Evolutionary conservation across 2,329 filamentous ascomycete species (phyloP).

Genomic region (Exophiala dermatitidis): DNA sequence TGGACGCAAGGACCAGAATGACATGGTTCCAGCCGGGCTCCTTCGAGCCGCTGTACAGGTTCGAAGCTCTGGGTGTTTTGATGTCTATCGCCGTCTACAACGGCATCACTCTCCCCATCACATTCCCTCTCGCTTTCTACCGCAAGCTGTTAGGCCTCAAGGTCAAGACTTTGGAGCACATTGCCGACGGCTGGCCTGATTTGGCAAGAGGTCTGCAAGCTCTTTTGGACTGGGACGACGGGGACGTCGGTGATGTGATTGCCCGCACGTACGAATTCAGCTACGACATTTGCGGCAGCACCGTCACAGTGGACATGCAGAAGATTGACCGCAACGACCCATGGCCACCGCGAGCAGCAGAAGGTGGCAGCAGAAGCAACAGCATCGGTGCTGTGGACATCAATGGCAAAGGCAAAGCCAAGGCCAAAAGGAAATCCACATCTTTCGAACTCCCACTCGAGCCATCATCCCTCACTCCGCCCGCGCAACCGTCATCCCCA

Average conservation of each 20-base stretch:
- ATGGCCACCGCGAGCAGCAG: conserved; percentile 6
- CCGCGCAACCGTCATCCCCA: conserved; percentile 3
- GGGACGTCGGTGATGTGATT: conserved; percentile 73
- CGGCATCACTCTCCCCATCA: conserved; percentile 81
- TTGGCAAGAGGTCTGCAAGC: conserved; percentile 66
- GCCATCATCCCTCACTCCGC: conserved; percentile 10
- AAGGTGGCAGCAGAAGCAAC: conserved; percentile 1
- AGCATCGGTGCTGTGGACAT: not conserved
- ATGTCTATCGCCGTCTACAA: conserved; percentile 89
- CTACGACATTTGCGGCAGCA: conserved; percentile 50
- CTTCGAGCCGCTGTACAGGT: conserved; percentile 78
- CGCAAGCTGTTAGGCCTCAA: conserved; percentile 65
- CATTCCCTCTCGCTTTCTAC: conserved; percentile 80
- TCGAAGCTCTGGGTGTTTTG: conserved; percentile 79
- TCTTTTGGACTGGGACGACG: conserved; percentile 72
- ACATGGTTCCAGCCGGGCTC: conserved; percentile 83
- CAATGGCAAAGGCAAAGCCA: not conserved
- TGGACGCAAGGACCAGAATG: conserved; percentile 68
- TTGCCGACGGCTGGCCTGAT: conserved; percentile 80
- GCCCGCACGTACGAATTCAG: conserved; percentile 82
- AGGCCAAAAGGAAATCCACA: conserved; percentile 22
- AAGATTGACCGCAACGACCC: conserved; percentile 30
- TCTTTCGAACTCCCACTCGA: conserved; percentile 22
- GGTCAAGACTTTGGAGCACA: conserved; percentile 64
- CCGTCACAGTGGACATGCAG: conserved; percentile 51